Evolutionary conservation across 345 rosid species (phyloP).

Genomic region (Eucalyptus leucophloia): DNA sequence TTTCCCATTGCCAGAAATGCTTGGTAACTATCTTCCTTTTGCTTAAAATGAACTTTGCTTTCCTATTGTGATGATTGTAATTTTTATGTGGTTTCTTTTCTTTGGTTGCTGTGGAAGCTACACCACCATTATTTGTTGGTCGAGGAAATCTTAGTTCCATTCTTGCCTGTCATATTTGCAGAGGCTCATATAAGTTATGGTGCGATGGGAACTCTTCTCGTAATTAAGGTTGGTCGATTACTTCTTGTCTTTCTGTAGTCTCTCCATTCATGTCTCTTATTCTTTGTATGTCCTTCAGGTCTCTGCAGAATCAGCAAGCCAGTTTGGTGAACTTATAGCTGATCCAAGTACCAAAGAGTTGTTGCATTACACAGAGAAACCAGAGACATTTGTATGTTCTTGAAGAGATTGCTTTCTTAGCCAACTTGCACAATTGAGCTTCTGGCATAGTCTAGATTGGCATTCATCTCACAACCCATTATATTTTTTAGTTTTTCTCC

Average conservation of each 20-base stretch:
- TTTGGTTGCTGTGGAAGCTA: background rate
- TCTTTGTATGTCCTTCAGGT: constrained; percentile 24
- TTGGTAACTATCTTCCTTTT: constrained; percentile 28
- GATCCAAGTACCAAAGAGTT: constrained; percentile 84
- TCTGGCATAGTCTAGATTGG: background rate
- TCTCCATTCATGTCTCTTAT: background rate
- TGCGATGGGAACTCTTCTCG: constrained; percentile 83
- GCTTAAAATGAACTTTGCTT: background rate
- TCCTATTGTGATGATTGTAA: background rate
- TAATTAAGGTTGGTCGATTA: constrained; percentile 56
- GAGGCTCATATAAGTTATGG: constrained; percentile 74
- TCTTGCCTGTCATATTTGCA: constrained; percentile 13
- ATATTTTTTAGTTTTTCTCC: background rate
- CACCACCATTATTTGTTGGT: background rate
- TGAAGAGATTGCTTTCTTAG: background rate
- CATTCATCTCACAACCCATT: background rate
- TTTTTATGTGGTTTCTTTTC: background rate
- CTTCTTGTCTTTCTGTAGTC: background rate
- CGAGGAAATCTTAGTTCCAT: background rate
- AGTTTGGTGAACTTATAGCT: constrained; percentile 91
- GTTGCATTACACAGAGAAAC: constrained; percentile 94
- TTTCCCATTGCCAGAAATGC: constrained; percentile 83
- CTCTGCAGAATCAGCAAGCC: constrained; percentile 84
- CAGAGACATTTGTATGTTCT: constrained; percentile 84
- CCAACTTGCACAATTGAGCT: background rate